Evolutionary conservation across 2,329 filamentous ascomycete species (phyloP), one percentile per base, ranked within the genome.

Genomic region (Fusarium anguioides): DNA sequence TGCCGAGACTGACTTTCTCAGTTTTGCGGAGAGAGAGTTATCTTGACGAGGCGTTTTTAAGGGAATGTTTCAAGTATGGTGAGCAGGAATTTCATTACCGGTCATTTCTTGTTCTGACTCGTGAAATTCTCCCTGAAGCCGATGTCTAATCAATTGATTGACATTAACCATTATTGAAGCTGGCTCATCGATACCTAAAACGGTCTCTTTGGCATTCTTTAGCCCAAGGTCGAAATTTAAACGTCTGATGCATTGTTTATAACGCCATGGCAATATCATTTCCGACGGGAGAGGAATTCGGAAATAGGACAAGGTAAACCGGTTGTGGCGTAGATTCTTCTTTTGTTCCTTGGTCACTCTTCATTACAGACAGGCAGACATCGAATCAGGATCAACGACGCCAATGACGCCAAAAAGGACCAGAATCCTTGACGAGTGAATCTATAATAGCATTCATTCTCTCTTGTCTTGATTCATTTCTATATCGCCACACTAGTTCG

Each of bases 251-350:
- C 40, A 26, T 15, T 9, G 46, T 31, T 20, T 23, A 23, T 39
- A 45, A 57, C 35, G 60, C 31, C 42, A 45, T 31, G 50, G 37
- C 33, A 31, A 20, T 10, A 40, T 49, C 23, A 15, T 50, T 45
- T n/a, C 31, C 6, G n/a, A 45, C 14, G 10, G n/a, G 11, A 15
- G 12, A 55, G 37, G 48, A 57, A 57, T 63, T 63, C 50, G 58
- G 58, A 45, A 63, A 63, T 63, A 50, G 12, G 21, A 31, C 10
- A 40, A 26, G 27, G 23, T n/a, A 57, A 63, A 63, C 49, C 60
- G 50, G 50, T 31, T 50, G 50, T 57, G 60, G 50, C 60, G 49
- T 55, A 44, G 23, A 39, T 57, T 37, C 9, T 63, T 57, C 36
- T 27, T 45, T 57, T 57, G 37, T 57, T 63, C 58, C 15, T 59